Conservation (phyloP, 192 early-diverging fungal species). For the Dissophora globulifera region DNA sequence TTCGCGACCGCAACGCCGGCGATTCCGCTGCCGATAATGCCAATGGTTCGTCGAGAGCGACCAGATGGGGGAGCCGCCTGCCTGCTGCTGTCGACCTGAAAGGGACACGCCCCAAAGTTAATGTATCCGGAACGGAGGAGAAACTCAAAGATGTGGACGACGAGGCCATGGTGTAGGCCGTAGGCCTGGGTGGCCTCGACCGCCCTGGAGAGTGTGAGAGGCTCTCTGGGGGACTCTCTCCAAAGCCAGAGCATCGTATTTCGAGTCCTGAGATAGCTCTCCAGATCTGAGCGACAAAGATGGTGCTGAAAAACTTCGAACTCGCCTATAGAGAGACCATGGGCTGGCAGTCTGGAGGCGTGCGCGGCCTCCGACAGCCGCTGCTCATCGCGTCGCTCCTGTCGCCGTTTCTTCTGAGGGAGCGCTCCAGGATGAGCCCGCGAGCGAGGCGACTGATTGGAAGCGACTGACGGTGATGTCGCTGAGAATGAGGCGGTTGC, state of each 20-base stretch:
- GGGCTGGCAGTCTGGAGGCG: conserved; percentile 35
- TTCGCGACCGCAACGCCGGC: conserved; percentile 56
- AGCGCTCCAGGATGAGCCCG: not conserved
- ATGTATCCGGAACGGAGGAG: conserved; percentile 59
- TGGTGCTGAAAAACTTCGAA: conserved; percentile 46
- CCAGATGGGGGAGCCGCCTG: not conserved
- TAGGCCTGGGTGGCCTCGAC: conserved; percentile 34
- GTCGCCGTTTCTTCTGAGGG: not conserved
- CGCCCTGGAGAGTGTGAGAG: conserved; percentile 21
- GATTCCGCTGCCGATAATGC: conserved; percentile 56
- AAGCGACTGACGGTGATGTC: too few species aligned
- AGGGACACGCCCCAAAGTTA: conserved; percentile 59
- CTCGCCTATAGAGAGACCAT: conserved; percentile 28
- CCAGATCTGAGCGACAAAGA: conserved; percentile 22
- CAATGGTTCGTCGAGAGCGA: conserved; percentile 23
- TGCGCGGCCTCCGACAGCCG: conserved; percentile 39
- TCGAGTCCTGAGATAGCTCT: conserved; percentile 35
- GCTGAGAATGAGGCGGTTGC: too few species aligned
- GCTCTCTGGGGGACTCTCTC: conserved; percentile 30
- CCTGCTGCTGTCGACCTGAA: conserved; percentile 4
- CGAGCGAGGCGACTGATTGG: not conserved
- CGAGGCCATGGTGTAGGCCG: conserved; percentile 33
- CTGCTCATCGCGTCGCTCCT: conserved; percentile 23
- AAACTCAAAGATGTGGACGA: conserved; percentile 55
- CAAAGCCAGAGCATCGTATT: conserved; percentile 49